Base-by-base conservation (phyloP, 2,329 filamentous ascomycete genomes). In the Microsporum audouinii region DNA sequence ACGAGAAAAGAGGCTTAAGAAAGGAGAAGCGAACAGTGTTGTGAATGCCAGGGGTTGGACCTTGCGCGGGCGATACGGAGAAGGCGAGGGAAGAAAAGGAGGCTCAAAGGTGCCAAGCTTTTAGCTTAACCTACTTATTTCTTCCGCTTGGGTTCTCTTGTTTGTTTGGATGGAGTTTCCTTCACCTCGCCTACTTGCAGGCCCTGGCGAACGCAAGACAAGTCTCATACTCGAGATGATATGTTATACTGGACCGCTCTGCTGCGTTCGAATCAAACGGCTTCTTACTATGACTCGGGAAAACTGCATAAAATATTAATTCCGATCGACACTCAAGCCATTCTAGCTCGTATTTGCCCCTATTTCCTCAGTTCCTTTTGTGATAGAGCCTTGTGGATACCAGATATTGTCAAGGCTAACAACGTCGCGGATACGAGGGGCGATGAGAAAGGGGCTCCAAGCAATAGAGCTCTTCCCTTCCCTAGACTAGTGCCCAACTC, bases 41-140 rank as follows among this genome's bases (percentile, higher is more conserved):
- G 17, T 27, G 45, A 51, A 5, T 23, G 43, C n/a, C n/a, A 3
- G 43, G 29, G 27, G 33, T 23, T 23, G 51, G 33, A 31, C 51
- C 51, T 36, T 17, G 51, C 10, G 51, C 31, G 31, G 51, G 33
- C 29, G 8, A 17, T n/a, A 55, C 51, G 51, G 51, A 55, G 51
- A n/a, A 23, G 43, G 3, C 51, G 12, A 43, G 39, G 17, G 17
- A 23, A 43, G 14, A 17, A 55, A 36, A 55, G 31, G 51, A 55
- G 51, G 51, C 51, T 55, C 51, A 55, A 55, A 55, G 51, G 51
- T 12, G 51, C 51, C 51, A 55, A 55, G 51, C 51, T 55, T 55
- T 55, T 55, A 55, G 51, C 10, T 17, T 36, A 55, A 55, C 51
- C 33, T 55, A 17, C 31, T 36, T 10, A 5, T n/a, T 36, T 31